Conservation (phyloP, 2,329 filamentous ascomycete species). For the Cladosporium sp. region DNA sequence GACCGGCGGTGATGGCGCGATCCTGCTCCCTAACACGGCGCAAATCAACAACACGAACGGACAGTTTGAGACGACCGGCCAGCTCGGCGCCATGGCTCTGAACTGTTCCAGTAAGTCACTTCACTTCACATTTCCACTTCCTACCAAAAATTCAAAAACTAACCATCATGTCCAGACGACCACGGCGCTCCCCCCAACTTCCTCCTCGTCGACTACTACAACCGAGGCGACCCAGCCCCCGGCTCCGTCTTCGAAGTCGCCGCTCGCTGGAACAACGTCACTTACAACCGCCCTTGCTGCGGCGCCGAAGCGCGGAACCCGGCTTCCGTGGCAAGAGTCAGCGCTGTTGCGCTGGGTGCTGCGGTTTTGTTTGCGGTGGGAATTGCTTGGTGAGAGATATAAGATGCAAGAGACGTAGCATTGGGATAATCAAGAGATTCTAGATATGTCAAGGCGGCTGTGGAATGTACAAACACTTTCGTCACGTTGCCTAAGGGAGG, state of each 20-base stretch:
- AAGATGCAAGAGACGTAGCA: too few relatives aligned
- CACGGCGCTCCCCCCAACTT: conserved; percentile 60
- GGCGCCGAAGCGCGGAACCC: conserved; percentile 32
- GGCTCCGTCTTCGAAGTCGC: conserved; percentile 77
- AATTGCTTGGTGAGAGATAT: neutral
- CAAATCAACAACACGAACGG: conserved; percentile 70
- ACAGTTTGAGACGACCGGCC: conserved; percentile 56
- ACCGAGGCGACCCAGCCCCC: conserved; percentile 56
- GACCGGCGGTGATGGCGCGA: conserved; percentile 46
- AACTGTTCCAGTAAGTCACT: conserved; percentile 6
- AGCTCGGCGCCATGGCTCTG: conserved; percentile 48
- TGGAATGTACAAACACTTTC: too few relatives aligned
- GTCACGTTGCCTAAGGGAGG: too few relatives aligned
- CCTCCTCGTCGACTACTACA: conserved; percentile 82
- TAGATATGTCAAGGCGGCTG: too few relatives aligned
- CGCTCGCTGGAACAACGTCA: conserved; percentile 67
- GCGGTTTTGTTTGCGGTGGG: neutral
- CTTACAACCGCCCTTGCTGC: conserved; percentile 59
- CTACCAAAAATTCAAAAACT: neutral
- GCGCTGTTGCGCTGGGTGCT: neutral
- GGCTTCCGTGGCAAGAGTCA: conserved; percentile 1
- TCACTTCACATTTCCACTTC: too few relatives aligned
- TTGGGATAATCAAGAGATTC: neutral
- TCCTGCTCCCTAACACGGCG: conserved; percentile 70
- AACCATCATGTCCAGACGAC: neutral